These are phyloP conservation scores for Penicillium taxi DNA, from an alignment of 495 filamentous ascomycete genomes.

Conservation along the genomic window DNA sequence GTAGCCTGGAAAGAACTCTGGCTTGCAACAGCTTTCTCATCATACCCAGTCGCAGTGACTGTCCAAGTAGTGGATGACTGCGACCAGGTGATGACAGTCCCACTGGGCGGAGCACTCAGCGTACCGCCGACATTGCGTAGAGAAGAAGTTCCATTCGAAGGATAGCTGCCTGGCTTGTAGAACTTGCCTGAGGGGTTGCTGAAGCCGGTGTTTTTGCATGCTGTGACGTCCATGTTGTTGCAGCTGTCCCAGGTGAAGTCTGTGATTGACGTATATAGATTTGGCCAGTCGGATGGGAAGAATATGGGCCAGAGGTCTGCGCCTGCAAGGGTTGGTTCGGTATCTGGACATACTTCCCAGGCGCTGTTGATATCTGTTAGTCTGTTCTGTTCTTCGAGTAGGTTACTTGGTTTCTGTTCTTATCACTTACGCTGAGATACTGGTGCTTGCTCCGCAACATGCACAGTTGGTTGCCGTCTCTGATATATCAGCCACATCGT, in stretches of 20 bases:
- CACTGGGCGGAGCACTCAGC: conserved; percentile 15
- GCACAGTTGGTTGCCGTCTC: conserved; percentile 16
- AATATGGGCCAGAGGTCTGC: conserved; percentile 22
- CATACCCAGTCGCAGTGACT: conserved; percentile 20
- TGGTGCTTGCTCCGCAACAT: conserved; percentile 24
- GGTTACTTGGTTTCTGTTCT: neutral
- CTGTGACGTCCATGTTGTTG: conserved; percentile 8
- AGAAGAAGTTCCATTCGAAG: conserved; percentile 16
- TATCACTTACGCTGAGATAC: conserved; percentile 19
- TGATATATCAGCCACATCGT: conserved; percentile 13
- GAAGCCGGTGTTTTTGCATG: conserved; percentile 18
- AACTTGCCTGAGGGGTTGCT: conserved; percentile 14
- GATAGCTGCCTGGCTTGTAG: conserved; percentile 18
- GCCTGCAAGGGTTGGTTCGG: conserved; percentile 18
- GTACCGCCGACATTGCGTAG: conserved; percentile 18
- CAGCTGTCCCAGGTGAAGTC: conserved; percentile 20
- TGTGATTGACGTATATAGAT: conserved; percentile 19
- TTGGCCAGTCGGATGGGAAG: conserved; percentile 18
- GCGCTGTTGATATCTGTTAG: conserved; percentile 8
- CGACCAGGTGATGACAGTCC: conserved; percentile 22
- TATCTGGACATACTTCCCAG: conserved; percentile 22
- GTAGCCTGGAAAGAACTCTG: conserved; percentile 17
- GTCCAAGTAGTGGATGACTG: conserved; percentile 19
- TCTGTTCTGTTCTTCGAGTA: neutral
- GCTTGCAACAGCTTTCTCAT: conserved; percentile 16